Evolutionary conservation across 2,329 filamentous ascomycete genomes (phyloP).

Genomic region (Colletotrichum viniferum): DNA sequence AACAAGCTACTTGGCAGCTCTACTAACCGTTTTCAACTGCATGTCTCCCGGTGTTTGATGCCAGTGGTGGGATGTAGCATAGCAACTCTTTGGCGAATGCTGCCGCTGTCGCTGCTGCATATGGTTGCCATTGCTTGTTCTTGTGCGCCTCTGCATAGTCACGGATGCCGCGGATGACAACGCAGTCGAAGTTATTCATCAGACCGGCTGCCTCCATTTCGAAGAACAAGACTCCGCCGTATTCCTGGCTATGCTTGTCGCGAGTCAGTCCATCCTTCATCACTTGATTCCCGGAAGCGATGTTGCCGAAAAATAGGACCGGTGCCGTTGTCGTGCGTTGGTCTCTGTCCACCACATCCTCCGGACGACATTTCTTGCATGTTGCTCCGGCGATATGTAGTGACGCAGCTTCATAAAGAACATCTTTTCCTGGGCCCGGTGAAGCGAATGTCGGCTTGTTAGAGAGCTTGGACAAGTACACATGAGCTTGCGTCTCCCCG

Average conservation of each 20-base stretch:
- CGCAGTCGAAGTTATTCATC: conserved; percentile 29
- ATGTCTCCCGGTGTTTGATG: not conserved
- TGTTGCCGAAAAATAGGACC: no score
- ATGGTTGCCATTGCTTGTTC: conserved; percentile 38
- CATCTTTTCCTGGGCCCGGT: no score
- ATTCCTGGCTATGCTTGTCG: not conserved
- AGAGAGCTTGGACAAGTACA: no score
- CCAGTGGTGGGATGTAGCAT: not conserved
- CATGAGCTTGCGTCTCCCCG: no score
- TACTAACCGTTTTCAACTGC: rapidly evolving
- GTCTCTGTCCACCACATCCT: no score
- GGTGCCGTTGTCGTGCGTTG: no score
- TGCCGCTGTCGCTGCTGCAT: conserved; percentile 35
- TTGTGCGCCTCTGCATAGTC: conserved; percentile 44
- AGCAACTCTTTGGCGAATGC: conserved; percentile 22
- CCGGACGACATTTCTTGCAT: no score
- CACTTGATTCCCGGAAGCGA: conserved; percentile 20
- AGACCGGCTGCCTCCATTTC: conserved; percentile 33
- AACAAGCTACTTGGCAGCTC: no score
- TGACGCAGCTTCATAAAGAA: no score
- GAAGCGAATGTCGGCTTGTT: no score
- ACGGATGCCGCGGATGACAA: conserved; percentile 40
- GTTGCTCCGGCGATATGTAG: no score
- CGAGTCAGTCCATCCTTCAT: conserved; percentile 7
- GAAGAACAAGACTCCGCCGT: conserved; percentile 21